Conservation (phyloP, 1,284 basidiomycete species). For the Ganoderma lingzhi region DNA sequence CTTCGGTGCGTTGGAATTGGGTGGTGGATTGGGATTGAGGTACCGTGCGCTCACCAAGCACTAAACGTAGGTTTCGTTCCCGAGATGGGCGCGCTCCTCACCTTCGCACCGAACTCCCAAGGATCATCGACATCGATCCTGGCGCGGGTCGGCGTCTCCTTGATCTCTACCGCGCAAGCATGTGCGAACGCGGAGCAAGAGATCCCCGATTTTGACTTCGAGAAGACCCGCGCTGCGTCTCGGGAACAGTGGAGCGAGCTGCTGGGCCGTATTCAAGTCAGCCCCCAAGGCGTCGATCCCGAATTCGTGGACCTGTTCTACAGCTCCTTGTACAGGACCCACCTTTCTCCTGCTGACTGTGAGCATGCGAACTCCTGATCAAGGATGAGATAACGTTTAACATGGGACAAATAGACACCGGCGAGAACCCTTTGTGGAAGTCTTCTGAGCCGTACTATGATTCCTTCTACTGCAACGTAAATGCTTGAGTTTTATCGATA, state of each 20-base stretch:
- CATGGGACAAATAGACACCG: slow-evolving; percentile 54
- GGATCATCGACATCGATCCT: slow-evolving; percentile 51
- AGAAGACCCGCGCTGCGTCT: slow-evolving; percentile 50
- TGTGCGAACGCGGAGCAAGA: slow-evolving; percentile 67
- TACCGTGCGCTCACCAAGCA: neutral
- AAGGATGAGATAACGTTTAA: slow-evolving; percentile 69
- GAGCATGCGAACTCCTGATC: slow-evolving; percentile 60
- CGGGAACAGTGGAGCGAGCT: slow-evolving; percentile 64
- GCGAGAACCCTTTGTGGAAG: slow-evolving; percentile 74
- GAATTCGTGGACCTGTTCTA: slow-evolving; percentile 64
- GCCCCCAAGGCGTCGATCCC: slow-evolving; percentile 53
- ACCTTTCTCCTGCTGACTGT: slow-evolving; percentile 75
- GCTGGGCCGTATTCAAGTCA: slow-evolving; percentile 61
- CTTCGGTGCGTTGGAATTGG: slow-evolving; percentile 43
- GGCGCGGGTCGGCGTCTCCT: slow-evolving; percentile 66
- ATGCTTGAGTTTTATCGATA: neutral
- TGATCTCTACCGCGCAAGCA: slow-evolving; percentile 66
- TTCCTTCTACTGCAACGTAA: slow-evolving; percentile 55
- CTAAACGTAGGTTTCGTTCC: slow-evolving; percentile 41
- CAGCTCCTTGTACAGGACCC: slow-evolving; percentile 70
- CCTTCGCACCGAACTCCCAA: slow-evolving; percentile 44
- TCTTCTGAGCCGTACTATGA: slow-evolving; percentile 73
- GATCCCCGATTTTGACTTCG: slow-evolving; percentile 66
- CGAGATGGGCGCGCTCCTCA: slow-evolving; percentile 60
- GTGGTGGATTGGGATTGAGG: no score